Base-by-base conservation (phyloP, 345 rosid species). In the Noccaea caerulescens region DNA sequence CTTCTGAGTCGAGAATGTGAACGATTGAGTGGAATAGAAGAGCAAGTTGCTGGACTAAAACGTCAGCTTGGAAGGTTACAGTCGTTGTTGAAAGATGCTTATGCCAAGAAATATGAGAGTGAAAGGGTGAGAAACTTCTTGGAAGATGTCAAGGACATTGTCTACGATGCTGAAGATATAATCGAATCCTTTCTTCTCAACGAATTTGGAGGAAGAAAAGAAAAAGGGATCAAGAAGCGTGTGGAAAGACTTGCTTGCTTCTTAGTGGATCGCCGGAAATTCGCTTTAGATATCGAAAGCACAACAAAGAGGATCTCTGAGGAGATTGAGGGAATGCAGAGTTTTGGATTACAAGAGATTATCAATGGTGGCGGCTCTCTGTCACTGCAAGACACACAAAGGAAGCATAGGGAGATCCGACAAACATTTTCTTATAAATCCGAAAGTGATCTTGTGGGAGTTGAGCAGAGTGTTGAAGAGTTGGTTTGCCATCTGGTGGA, bases 371-470 rank as follows among this genome's bases (percentile, higher is more conserved):
- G 33, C 2, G 8, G 30, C 23, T 53, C 70, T 0, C 8, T 42
- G 23, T 36, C 75, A 1, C 5, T 51, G 3, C 36, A 54, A 0
- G 56, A 70, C 34, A 75, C 55, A 53, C 53, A 68, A 46, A 73
- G 16, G 44, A 54, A 62, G 36, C 54, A 68, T 30, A 71, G n/a
- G 43, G 62, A 62, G 42, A 11, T 23, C 13, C 65, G 83, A n/a
- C 55, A 69, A 12, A 58, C 82, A 8, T 72, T 67, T 77, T 33
- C 78, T 2, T 77, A 63, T 41, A 37, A 51, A 5, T 42, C 39
- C 7, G 84, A 78, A 33, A 72, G 75, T 0, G 27, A 69, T 53
- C 73, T 79, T 47, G 80, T 84, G 32, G 90, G 88, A 27, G 45
- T 72, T 16, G 81, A 77, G 11, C 71, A 70, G 23, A 75, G 76